Base-by-base conservation (phyloP, 2,329 filamentous ascomycete species). In the Orbilia quercus region DNA sequence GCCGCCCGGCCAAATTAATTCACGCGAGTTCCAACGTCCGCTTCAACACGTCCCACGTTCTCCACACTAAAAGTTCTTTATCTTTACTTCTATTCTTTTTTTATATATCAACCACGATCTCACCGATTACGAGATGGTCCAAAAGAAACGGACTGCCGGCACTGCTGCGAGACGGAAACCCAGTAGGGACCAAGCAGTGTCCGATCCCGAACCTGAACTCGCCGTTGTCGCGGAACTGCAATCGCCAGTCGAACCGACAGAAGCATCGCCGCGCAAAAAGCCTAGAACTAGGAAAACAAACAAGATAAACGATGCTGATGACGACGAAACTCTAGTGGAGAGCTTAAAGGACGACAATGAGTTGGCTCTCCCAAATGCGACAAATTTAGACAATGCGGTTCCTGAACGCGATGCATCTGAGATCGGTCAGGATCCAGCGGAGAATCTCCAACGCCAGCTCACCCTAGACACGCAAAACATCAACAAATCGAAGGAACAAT, bases 191-290 rank as follows among this genome's bases (percentile, higher is more conserved):
- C 31, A 45, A 50, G 57, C 55, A 40, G 38, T 25, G 2, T 36
- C 47, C 7, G 53, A 53, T 7, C 16, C 40, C 16, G 67, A 64
- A 42, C 7, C 40, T 2, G 45, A 73, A 20, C 16, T 47, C 57
- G 31, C 48, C 14, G 25, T 11, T 9, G 31, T 31, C 22, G 44
- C 53, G 16, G 48, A 50, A 20, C 51, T 16, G 40, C 59, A 57
- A 14, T 54, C 60, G n/a, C 47, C 22, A 28, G 28, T 18, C 16
- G 60, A 62, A 48, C 44, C 54, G 25, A 12, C 18, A 3, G 11
- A 48, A 28, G 23, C 54, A 12, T 66, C 55, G 16, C 69, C 69
- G 23, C 69, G 69, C 38, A 73, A 73, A 50, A 59, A 55, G 48
- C 47, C 69, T 12, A 66, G 53, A 66, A 73, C 69, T 25, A 12